phyloP scores from a whole-genome alignment of 2,329 filamentous ascomycete species.

The Tympanopsis confertula region DNA sequence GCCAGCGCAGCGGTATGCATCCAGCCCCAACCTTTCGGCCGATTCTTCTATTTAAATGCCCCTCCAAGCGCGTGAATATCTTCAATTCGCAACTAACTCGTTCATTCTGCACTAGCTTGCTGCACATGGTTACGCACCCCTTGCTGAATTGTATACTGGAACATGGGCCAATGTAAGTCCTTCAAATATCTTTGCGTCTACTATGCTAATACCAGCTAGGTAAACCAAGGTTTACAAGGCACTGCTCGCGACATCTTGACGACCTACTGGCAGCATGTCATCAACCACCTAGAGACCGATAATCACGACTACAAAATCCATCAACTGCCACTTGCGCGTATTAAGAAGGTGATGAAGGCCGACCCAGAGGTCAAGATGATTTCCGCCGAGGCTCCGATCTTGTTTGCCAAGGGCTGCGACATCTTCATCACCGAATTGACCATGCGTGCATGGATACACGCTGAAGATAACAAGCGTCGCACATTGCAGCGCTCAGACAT shows the following conservation, averaged over 20 bases:
- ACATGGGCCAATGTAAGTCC: conserved; percentile 81
- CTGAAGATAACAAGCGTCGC: conserved; percentile 94
- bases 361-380: conserved; percentile 99
- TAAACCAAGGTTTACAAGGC: conserved; percentile 86
- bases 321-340: conserved; percentile 88
- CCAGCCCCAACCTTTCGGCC: conserved; percentile 3
- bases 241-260: conserved; percentile 95
- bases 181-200: neutral
- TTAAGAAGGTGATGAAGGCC: conserved; percentile 99
- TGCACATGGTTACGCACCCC: conserved; percentile 73
- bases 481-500: conserved; percentile 94
- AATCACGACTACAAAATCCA: conserved; percentile 98
- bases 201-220: conserved; percentile 32
- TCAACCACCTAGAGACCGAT: conserved; percentile 87
- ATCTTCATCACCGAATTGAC: conserved; percentile 98
- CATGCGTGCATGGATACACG: conserved; percentile 99
- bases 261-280: conserved; percentile 98
- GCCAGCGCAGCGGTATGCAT: conserved; percentile 55
- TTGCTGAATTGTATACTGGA: conserved; percentile 78
- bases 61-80: conserved; percentile 9
- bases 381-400: conserved; percentile 89
- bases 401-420: conserved; percentile 96
- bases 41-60: conserved; percentile 7
- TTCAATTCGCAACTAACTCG: conserved; percentile 12
- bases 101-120: conserved; percentile 48